These are phyloP conservation scores for Hanseniaspora hatyaiensis DNA, from an alignment of 805 yeast genomes.

Conservation along the genomic window DNA sequence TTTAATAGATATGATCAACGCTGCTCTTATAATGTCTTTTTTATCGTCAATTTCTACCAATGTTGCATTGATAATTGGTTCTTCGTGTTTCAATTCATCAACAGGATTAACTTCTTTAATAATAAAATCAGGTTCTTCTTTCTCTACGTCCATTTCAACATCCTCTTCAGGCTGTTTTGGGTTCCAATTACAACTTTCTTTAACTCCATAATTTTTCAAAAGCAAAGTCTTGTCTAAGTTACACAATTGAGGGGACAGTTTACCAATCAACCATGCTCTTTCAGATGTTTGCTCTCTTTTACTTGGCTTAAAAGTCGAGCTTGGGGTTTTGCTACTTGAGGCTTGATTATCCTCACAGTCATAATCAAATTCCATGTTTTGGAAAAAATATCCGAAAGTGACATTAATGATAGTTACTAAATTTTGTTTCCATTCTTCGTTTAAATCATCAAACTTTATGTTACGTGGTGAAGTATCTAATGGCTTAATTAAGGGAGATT, in stretches of 20 bases:
- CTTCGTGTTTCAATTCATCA: constrained; percentile 6
- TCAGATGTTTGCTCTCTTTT: constrained; percentile 60
- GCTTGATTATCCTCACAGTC: constrained; percentile 12
- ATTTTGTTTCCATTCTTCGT: constrained; percentile 8
- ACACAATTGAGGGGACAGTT: constrained; percentile 64
- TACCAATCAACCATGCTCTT: constrained; percentile 91
- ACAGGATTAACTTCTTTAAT: constrained; percentile 16
- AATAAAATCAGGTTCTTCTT: constrained; percentile 11
- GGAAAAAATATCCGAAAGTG: constrained; percentile 64
- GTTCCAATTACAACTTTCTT: constrained; percentile 17
- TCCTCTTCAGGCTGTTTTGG: not conserved
- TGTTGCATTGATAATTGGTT: not conserved
- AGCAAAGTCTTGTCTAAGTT: constrained; percentile 53
- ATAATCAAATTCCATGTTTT: constrained; percentile 52
- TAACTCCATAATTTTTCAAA: constrained; percentile 20
- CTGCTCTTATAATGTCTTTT: constrained; percentile 36
- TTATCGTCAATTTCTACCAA: not conserved
- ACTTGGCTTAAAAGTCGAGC: constrained; percentile 1
- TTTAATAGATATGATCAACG: constrained; percentile 52
- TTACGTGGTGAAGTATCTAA: not conserved
- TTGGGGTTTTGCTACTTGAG: constrained; percentile 10
- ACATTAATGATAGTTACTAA: constrained; percentile 48
- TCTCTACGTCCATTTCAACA: constrained; percentile 21
- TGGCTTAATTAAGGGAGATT: not conserved
- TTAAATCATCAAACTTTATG: constrained; percentile 1